Evolutionary conservation across 495 filamentous ascomycete species (phyloP), one percentile per base, ranked within the genome.

Genomic region (Amniculicola lignicola): DNA sequence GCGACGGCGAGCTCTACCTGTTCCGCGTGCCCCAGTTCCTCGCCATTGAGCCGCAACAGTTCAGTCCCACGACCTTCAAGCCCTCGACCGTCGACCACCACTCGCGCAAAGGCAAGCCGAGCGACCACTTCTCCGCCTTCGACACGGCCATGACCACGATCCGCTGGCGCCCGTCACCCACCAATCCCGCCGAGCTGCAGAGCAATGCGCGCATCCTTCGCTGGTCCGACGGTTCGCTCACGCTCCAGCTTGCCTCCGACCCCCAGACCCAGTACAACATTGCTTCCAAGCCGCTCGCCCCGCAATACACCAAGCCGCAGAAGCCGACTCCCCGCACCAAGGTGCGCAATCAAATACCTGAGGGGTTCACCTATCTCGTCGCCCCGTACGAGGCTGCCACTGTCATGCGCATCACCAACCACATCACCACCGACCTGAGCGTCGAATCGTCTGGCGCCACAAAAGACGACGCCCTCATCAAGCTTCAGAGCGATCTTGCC

Each of bases 211-310:
- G 85, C 39, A 74, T 92, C 23, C 80, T 89, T 51, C 81, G 79
- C 54, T 95, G 89, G 89, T 87, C 86, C 54, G 89, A 95, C 63
- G 89, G 89, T 31, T 90, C 87, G 4, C 69, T 90, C 23, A 95
- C 91, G 14, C 75, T 96, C 9, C 86, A 89, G 64, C 72, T 89
- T 28, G 86, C 82, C 19, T 82, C 80, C 0, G 76, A 83, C 5
- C 87, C 90, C 7, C 76, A 77, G 43, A 83, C 87, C 57, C 89
- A 95, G 61, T 95, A 89, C 73, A 82, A 87, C 59, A 81, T 95
- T 33, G 74, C 82, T 51, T 80, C 79, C 58, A 92, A 91, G 71
- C 69, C 78, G 2, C 84, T 95, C 51, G 88, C 86, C 1, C 87
- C 88, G 35, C 77, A 83, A 31, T 69, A 77, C 50, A 45, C 41